Base-by-base conservation (phyloP, 495 filamentous ascomycete genomes). In the Penicillium paxilli region DNA sequence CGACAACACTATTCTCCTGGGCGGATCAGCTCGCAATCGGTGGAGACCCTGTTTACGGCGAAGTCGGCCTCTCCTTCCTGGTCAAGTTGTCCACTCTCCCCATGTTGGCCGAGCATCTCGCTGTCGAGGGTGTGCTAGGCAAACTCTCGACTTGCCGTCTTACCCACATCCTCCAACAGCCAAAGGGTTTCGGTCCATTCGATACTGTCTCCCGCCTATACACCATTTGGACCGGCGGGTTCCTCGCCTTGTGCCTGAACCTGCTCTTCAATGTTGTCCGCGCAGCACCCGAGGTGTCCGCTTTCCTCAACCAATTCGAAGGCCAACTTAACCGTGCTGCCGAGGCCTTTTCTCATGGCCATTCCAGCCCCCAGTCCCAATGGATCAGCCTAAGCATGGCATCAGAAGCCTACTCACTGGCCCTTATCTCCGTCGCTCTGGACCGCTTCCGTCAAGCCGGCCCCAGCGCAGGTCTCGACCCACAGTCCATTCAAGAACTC, bases 41-140 rank as follows among this genome's bases (percentile, higher is more conserved):
- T 47, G 84, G 86, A 24, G 93, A 98, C 58, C 95, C 94, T n/a
- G 76, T 99, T 40, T 97, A 96, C 72, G 95, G 91, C 56, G 91
- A 97, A 60, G 75, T 96, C 16, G 87, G 88, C 60, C 79, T 96
- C 8, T 80, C 89, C 16, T 93, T 96, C 68, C 84, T 99, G 16
- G 83, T 96, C 46, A 90, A 93, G 59, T 77, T 99, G 25, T 96
- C 92, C 1, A 83, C 79, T 32, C 76, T 98, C 4, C 88, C 88
- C n/a, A 60, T 80, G 17, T 78, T 98, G 20, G 94, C 94, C 7
- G 92, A 98, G 64, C 87, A 90, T 49, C 81, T 98, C 28, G 94
- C 93, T 5, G 85, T 88, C 25, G 91, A 96, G 63, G 91, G 83
- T 46, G 77, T 96, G 5, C 80, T 98, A 1, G 78, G 83, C 48